Percentiles rank a stretch among this genome's conserved stretches.
Conservation (phyloP, 306 rosid genomes). For the Prunus mongolica region DNA sequence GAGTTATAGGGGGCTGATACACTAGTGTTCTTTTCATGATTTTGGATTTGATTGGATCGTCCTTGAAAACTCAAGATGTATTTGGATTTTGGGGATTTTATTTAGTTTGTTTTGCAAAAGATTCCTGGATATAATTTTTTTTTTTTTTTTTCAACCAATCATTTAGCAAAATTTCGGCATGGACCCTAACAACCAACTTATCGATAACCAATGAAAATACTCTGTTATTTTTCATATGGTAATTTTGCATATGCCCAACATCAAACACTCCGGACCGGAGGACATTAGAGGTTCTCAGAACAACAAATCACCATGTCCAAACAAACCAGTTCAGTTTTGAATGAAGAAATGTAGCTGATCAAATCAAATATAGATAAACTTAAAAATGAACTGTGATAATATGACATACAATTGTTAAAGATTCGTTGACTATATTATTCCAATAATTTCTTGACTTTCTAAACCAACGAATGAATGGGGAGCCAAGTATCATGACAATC, state of each 20-base stretch:
- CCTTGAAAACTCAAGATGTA: not conserved
- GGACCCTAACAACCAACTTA: not conserved
- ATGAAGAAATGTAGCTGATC: not conserved
- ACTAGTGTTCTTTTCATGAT: conserved; percentile 15
- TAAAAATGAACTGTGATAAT: not conserved
- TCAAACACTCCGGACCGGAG: not conserved
- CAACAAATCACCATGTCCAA: not conserved
- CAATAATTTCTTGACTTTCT: not conserved
- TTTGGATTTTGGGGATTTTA: not conserved
- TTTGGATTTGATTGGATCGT: not conserved
- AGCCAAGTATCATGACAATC: not conserved
- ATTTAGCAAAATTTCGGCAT: too few relatives aligned
- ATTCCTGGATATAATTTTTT: not conserved
- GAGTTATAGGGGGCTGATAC: conserved; percentile 2
- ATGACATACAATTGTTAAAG: not conserved
- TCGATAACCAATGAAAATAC: too few relatives aligned
- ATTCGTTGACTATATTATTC: not conserved
- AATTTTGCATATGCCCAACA: not conserved
- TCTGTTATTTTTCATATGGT: not conserved
- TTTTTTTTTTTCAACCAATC: too few relatives aligned
- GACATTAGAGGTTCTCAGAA: not conserved
- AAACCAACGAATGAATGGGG: not conserved
- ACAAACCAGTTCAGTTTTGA: not conserved
- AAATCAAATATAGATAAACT: not conserved
- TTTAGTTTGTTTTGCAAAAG: not conserved